These are phyloP conservation scores for Pseudogymnoascus sp. DNA, from an alignment of 2,329 filamentous ascomycete species.

Conservation along the genomic window DNA sequence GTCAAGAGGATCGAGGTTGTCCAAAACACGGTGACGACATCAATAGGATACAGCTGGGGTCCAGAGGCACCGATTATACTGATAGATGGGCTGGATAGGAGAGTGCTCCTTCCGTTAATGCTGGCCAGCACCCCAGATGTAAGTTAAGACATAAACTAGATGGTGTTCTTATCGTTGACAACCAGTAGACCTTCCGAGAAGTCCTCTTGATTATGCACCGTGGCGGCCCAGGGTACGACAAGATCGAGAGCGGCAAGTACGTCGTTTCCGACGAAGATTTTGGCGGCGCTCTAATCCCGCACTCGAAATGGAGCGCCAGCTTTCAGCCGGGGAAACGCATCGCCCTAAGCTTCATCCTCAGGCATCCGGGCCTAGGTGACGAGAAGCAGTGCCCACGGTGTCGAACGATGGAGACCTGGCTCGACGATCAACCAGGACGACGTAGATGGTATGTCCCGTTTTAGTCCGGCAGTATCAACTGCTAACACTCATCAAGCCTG, in stretches of 20 bases:
- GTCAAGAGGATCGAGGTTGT: neutral
- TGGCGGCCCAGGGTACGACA: neutral
- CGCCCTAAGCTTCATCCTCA: neutral
- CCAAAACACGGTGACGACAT: neutral
- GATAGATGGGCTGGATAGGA: neutral
- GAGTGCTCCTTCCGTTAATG: neutral
- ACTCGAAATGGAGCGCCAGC: neutral
- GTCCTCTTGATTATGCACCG: neutral
- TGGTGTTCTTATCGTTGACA: neutral
- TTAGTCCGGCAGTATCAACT: neutral
- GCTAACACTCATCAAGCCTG: neutral
- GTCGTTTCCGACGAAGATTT: neutral
- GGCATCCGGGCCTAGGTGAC: neutral
- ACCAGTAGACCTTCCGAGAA: neutral
- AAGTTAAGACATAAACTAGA: neutral
- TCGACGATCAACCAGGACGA: neutral
- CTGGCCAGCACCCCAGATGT: neutral
- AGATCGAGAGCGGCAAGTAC: slow-evolving; percentile 2
- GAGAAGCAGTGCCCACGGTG: neutral
- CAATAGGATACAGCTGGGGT: neutral
- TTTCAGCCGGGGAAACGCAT: neutral
- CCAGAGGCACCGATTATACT: neutral
- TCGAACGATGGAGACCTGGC: neutral
- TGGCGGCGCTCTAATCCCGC: neutral
- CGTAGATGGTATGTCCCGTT: neutral